These are phyloP conservation scores for Penicillium sp. DNA, from an alignment of 2,329 filamentous ascomycete genomes.

Conservation along the genomic window DNA sequence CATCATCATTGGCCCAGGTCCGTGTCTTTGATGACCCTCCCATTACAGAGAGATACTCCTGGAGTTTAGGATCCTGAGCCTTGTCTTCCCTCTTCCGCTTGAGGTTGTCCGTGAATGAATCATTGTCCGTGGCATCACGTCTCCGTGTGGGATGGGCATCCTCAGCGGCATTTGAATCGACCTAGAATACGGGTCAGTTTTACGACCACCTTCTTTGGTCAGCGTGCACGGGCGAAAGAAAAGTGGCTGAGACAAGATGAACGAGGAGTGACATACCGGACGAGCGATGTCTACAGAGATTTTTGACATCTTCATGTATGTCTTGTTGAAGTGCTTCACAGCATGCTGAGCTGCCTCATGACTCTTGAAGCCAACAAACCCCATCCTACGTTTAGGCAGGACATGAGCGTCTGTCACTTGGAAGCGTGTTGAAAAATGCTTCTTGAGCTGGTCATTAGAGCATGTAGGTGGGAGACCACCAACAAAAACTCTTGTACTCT, in stretches of 20 bases:
- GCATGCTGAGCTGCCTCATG: slow-evolving; percentile 77
- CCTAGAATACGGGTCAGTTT: slow-evolving; percentile 44
- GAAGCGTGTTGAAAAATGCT: slow-evolving; percentile 79
- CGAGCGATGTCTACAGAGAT: slow-evolving; percentile 86
- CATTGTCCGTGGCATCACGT: slow-evolving; percentile 20
- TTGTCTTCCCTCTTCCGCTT: slow-evolving; percentile 54
- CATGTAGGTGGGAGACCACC: slow-evolving; percentile 80
- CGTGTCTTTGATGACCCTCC: slow-evolving; percentile 66
- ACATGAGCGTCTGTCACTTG: slow-evolving; percentile 90
- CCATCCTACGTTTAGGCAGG: slow-evolving; percentile 85
- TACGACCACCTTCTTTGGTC: slow-evolving; percentile 42
- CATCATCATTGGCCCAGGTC: slow-evolving; percentile 61
- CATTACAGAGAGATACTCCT: slow-evolving; percentile 86
- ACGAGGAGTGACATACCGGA: slow-evolving; percentile 60
- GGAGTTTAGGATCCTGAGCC: slow-evolving; percentile 73
- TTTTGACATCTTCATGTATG: slow-evolving; percentile 94
- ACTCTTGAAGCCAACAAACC: slow-evolving; percentile 91
- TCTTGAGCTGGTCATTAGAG: slow-evolving; percentile 80
- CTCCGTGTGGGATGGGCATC: slow-evolving; percentile 27
- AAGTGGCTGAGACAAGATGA: slow-evolving; percentile 15
- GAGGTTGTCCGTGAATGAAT: slow-evolving; percentile 28
- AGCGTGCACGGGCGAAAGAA: slow-evolving; percentile 35
- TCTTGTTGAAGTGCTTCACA: slow-evolving; percentile 92
- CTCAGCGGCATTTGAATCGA: slow-evolving; percentile 38
- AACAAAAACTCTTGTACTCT: slow-evolving; percentile 75